Evolutionary conservation across 140 eudicot genomes (phyloP), one percentile per base, ranked within the genome.

Genomic region (Senecio squalidus): DNA sequence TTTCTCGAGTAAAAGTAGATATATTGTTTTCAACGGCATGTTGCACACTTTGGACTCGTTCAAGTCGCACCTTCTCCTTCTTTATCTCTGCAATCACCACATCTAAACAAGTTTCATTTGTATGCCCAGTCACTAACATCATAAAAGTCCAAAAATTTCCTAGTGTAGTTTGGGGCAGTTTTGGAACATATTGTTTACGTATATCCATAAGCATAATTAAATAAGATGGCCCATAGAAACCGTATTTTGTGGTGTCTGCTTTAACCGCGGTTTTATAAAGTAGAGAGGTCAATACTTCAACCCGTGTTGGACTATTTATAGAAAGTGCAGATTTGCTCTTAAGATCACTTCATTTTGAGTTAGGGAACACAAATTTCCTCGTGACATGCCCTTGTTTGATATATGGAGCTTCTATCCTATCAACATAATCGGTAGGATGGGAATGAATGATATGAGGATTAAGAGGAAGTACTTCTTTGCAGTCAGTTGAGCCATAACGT

Each of bases 281-380:
- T 5, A 51, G 20, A 51, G 38, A 25, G 36, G 38, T 25, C 21
- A 51, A 51, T 5, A 25, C 36, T 25, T 51, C 58, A 2, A 51
- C 8, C 22, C 34, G 20, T 24, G 58, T 51, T 20, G 58, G 58
- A n/a, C 14, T 5, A 0, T 47, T 9, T 47, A 5, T 46, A 17
- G 26, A 7, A 4, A 25, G 33, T 23, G 2, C 5, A 26, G 3
- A 24, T 50, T 55, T 30, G 9, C 30, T 30, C 28, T 16, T 55
- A 28, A 55, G 60, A n/a, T 55, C 60, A 7, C 26, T 30, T 31
- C 29, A 16, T 31, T 30, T 55, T 29, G 26, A 30, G 60, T 31
- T 55, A 17, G 60, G 43, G 25, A 55, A 55, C 44, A 55, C 43
- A 7, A 55, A 55, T 55, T 55, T 55, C 60, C 9, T 55, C 17